Evolutionary conservation across 2,329 filamentous ascomycete species (phyloP), one percentile per base, ranked within the genome.

Genomic region (Dactylonectria estremocensis): DNA sequence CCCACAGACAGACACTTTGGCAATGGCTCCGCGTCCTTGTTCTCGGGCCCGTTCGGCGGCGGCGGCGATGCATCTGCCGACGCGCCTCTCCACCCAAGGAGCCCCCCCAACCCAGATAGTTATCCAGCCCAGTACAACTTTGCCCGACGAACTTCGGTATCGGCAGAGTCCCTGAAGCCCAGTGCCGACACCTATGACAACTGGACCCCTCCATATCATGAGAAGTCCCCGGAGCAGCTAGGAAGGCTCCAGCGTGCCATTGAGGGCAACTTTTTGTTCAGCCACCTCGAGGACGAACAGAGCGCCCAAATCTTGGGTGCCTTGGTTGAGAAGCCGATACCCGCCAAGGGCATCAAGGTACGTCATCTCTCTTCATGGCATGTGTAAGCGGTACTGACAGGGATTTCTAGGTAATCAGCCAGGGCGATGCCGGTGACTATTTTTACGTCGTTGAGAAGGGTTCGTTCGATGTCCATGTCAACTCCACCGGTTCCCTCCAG

Each of bases 361-460:
- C 43, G 66, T 56, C n/a, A 35, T 20, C 24, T 14, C 28, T 33
- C 14, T 11, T n/a, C 49, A 35, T 22, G 7, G 48, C 16, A 28
- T 33, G n/a, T 31, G n/a, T 31, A 49, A 45, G 40, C 18, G 31
- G 10, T 66, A 50, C 71, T 82, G 64, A 80, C 77, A 69, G 35
- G 2, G 45, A n/a, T 6, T 7, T 45, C 56, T 88, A 97, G 88
- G 94, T 99, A 66, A 98, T 99, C 73, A 92, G 91, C 56, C 96
- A 99, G 84, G 96, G 96, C 62, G 96, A 98, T 77, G 92, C 95
- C 1, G 96, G 96, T 49, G 96, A 99, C 82, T 98, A 93, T 85
- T 99, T 99, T 84, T 99, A 99, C 80, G 91, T 99, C 28, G 95
- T 98, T 18, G 96, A 99, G 80, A 93, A 92, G 71, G 96, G 96